A percentile compares a stretch with the other conserved stretches of the same genome.
Evolutionary conservation across 2,329 filamentous ascomycete species (phyloP).

Genomic region (Delphinella strobiligena): DNA sequence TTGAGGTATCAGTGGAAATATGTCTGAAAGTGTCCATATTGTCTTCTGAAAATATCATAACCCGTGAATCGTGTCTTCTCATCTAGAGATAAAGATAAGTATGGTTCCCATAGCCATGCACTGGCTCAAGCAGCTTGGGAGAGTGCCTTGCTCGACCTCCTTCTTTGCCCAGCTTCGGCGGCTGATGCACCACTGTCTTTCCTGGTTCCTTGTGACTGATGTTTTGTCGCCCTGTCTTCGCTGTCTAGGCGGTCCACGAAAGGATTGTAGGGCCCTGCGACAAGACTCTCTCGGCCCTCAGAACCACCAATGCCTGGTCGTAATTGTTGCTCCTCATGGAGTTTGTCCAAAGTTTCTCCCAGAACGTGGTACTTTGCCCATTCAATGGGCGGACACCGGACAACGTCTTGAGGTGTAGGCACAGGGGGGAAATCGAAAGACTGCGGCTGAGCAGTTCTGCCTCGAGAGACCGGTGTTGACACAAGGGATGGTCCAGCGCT

Average conservation of each 20-base stretch:
- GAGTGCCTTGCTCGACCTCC: background rate
- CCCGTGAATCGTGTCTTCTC: constrained; percentile 6
- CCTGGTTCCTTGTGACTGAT: constrained; percentile 4
- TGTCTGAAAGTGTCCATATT: too few relatives aligned
- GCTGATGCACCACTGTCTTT: constrained; percentile 11
- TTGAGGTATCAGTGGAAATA: too few relatives aligned
- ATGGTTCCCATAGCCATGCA: too few relatives aligned
- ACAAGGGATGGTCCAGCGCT: too few relatives aligned
- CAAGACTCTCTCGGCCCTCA: constrained; percentile 33
- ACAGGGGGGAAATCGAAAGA: constrained; percentile 46
- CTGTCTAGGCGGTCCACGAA: constrained; percentile 40
- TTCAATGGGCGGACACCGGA: constrained; percentile 80
- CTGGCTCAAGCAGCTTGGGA: background rate
- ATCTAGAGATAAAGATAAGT: too few relatives aligned
- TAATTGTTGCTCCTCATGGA: constrained; percentile 67
- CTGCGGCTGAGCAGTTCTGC: too few relatives aligned
- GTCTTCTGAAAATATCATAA: background rate
- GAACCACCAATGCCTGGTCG: constrained; percentile 36
- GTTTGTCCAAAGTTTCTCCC: constrained; percentile 68
- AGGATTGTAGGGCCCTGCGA: constrained; percentile 49
- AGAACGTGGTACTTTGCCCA: constrained; percentile 93
- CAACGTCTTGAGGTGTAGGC: constrained; percentile 67
- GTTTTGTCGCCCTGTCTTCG: constrained; percentile 10
- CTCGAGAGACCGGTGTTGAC: too few relatives aligned
- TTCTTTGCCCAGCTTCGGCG: background rate